Evolutionary conservation across 2,329 filamentous ascomycete species (phyloP).

Genomic region (Microsporum audouinii): DNA sequence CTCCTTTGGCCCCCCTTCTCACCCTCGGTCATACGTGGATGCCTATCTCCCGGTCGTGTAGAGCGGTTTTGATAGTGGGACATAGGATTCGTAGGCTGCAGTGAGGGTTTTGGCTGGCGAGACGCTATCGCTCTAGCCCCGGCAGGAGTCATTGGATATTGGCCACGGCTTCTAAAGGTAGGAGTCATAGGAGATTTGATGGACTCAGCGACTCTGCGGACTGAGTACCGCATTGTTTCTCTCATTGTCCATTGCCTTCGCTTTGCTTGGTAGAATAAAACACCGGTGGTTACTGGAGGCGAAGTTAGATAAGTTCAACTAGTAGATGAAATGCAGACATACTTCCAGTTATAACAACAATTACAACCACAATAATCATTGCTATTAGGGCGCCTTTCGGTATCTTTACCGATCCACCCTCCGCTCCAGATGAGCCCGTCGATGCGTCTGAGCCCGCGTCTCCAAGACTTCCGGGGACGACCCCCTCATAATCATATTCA

Average conservation of each 20-base stretch:
- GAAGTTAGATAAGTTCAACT: background rate
- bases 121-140: background rate
- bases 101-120: background rate
- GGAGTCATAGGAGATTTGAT: constrained; percentile 10
- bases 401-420: constrained; percentile 47
- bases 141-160: background rate
- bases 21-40: background rate
- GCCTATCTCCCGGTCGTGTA: background rate
- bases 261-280: constrained; percentile 70
- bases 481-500: background rate
- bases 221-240: constrained; percentile 58
- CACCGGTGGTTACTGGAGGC: constrained; percentile 47
- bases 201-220: constrained; percentile 30
- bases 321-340: constrained; percentile 25
- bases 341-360: constrained; percentile 60
- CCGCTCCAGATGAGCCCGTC: background rate
- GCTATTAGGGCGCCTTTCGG: constrained; percentile 60
- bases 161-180: background rate
- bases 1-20: background rate
- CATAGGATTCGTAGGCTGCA: background rate
- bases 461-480: background rate
- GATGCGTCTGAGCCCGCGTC: background rate
- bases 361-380: constrained; percentile 60
- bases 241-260: constrained; percentile 73
- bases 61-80: background rate